Base-by-base conservation (phyloP, 345 rosid species). In the Erysimum cheiranthoides region DNA sequence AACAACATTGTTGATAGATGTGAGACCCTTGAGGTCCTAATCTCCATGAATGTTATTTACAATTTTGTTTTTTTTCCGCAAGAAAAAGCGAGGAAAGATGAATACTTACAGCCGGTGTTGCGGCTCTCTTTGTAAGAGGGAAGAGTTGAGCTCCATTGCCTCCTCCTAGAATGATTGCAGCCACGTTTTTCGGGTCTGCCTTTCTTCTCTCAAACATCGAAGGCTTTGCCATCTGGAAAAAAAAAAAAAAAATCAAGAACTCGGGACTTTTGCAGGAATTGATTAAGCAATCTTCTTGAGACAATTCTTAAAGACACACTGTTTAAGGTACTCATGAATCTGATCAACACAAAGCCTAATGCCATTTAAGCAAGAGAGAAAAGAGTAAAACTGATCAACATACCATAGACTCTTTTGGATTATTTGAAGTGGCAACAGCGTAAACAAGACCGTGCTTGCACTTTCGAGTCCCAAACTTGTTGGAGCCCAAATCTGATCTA, bases 111-210 rank as follows among this genome's bases (percentile, higher is more conserved):
- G 97, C 97, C 10, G 98, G 98, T 72, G 90, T 89, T 8, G 95
- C 97, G 45, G 89, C 82, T 75, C 71, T 80, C 70, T 72, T 70
- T 27, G 98, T 93, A 35, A 90, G 91, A 51, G 98, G 98, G 74
- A 86, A 87, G 40, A 90, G 90, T 17, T 89, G 84, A 63, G 93
- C 86, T 40, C 97, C 98, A 38, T 92, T 92, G 63, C 98, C 95
- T 61, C 98, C 97, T 50, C 98, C 93, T 74, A 93, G 77, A 78
- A 93, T 88, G 78, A 93, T 87, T 46, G 96, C 84, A 45, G 94
- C 92, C 9, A 89, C 86, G 52, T 81, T 86, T 81, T 84, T 88
- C 2, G 96, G 98, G 69, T 90, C 89, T 40, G 89, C 93, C 75
- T 74, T 84, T 66, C 68, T 72, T 73, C 92, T 84, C 65, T 85